Percentiles rank a stretch among this genome's conserved stretches.
phyloP scores from a whole-genome alignment of 2,329 filamentous ascomycete species.

The Cercospora citrullina region DNA sequence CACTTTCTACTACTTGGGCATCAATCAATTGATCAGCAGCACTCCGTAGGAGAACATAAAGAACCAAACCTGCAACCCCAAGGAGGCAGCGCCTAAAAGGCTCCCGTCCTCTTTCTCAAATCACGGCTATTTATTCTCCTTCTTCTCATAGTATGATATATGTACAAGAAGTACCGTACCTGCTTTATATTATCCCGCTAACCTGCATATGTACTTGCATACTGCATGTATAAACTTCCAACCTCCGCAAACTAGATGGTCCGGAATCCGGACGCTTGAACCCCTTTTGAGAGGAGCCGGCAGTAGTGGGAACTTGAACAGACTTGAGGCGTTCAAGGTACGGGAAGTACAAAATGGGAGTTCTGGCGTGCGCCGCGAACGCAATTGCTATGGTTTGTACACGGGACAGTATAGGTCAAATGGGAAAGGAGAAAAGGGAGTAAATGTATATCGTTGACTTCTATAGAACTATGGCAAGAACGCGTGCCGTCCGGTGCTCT shows the following conservation, averaged over 20 bases:
- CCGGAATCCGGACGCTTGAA: background rate
- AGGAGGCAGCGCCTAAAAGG: background rate
- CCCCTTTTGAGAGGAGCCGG: background rate
- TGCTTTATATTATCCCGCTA: background rate
- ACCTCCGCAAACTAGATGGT: background rate
- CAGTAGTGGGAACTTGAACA: background rate
- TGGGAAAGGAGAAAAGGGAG: too few relatives aligned
- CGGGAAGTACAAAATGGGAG: background rate
- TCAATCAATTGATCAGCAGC: too few relatives aligned
- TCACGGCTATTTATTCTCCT: too few relatives aligned
- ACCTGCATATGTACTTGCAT: too few relatives aligned
- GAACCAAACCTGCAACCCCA: background rate
- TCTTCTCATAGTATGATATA: too few relatives aligned
- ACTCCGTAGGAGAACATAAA: background rate
- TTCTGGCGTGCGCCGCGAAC: background rate
- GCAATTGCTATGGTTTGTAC: too few relatives aligned
- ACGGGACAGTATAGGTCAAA: too few relatives aligned
- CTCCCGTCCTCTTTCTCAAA: too few relatives aligned
- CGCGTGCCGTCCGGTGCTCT: background rate
- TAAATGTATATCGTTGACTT: background rate
- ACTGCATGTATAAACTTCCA: background rate
- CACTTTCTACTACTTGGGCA: background rate
- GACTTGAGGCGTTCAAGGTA: background rate
- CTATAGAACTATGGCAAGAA: too few relatives aligned
- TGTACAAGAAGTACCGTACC: too few relatives aligned